These are phyloP conservation scores for Nakaseomyces kungkrabaensis DNA, from an alignment of 1,139 yeast genomes.

Conservation along the genomic window DNA sequence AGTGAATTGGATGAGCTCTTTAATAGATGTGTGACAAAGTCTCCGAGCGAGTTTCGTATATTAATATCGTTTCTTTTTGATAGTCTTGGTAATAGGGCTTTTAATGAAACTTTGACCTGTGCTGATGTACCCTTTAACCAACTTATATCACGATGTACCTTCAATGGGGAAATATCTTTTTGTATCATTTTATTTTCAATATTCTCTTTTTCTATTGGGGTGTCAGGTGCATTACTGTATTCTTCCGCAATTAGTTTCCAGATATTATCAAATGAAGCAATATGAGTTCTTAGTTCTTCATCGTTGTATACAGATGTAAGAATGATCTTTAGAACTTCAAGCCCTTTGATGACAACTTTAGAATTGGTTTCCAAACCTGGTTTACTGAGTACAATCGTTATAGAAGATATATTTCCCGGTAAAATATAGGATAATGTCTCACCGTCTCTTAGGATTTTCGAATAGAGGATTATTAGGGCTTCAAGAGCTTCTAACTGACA, in stretches of 20 bases:
- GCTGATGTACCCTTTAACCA: constrained; percentile 61
- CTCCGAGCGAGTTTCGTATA: constrained; percentile 16
- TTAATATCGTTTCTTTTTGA: constrained; percentile 19
- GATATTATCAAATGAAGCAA: not conserved
- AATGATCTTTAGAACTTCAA: constrained; percentile 31
- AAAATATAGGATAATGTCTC: constrained; percentile 43
- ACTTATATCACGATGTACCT: constrained; percentile 37
- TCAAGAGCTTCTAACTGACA: constrained; percentile 32
- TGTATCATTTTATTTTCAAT: constrained; percentile 5
- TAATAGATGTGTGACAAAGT: constrained; percentile 28
- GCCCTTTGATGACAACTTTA: constrained; percentile 30
- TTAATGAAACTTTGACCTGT: constrained; percentile 38
- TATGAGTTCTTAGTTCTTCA: constrained; percentile 22
- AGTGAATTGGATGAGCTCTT: constrained; percentile 10
- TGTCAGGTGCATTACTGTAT: not conserved
- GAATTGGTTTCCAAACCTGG: constrained; percentile 34
- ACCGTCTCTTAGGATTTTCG: constrained; percentile 34
- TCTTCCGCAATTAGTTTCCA: not conserved
- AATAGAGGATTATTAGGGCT: constrained; percentile 31
- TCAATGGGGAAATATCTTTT: not conserved
- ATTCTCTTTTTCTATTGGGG: not conserved
- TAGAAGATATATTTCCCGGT: constrained; percentile 47
- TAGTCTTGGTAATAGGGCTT: constrained; percentile 34
- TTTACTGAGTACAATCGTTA: constrained; percentile 36
- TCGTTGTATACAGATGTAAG: constrained; percentile 37